These are phyloP conservation scores for Boletus patriciae DNA, from an alignment of 768 basidiomycete genomes.

Conservation along the genomic window DNA sequence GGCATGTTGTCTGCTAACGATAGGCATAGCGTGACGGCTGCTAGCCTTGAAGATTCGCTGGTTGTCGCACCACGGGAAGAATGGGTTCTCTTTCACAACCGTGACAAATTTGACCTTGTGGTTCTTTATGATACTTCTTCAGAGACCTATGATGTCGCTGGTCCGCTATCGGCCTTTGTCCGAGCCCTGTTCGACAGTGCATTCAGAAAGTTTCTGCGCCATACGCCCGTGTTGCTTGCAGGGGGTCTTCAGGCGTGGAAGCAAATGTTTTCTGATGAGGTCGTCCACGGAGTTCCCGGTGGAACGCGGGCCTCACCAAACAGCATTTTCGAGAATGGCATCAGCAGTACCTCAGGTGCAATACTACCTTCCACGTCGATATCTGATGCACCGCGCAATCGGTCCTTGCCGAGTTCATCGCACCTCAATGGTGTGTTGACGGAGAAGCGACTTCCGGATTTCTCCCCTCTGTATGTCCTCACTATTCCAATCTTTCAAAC, in stretches of 20 bases:
- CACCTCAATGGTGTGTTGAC: constrained; percentile 18
- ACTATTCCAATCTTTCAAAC: background rate
- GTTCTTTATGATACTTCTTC: constrained; percentile 79
- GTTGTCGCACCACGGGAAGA: constrained; percentile 70
- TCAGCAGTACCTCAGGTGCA: constrained; percentile 30
- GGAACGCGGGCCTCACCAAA: constrained; percentile 15
- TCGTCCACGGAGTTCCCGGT: constrained; percentile 28
- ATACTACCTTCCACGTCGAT: constrained; percentile 18
- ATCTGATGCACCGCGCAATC: constrained; percentile 16
- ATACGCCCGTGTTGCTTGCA: constrained; percentile 77
- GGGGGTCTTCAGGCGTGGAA: constrained; percentile 88
- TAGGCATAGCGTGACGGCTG: constrained; percentile 56
- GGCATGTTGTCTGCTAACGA: constrained; percentile 10
- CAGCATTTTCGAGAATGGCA: constrained; percentile 26
- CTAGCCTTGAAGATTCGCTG: constrained; percentile 72
- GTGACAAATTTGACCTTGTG: constrained; percentile 86
- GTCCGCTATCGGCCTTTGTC: constrained; percentile 60
- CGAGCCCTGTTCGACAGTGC: constrained; percentile 72
- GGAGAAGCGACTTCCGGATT: constrained; percentile 21
- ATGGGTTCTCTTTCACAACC: constrained; percentile 71
- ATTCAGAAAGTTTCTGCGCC: constrained; percentile 67
- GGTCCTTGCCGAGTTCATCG: constrained; percentile 7
- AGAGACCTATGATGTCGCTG: constrained; percentile 47
- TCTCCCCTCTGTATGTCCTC: constrained; percentile 21
- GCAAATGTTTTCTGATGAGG: constrained; percentile 48